phyloP scores from a whole-genome alignment of 345 rosid genomes.

The Viola odorata region DNA sequence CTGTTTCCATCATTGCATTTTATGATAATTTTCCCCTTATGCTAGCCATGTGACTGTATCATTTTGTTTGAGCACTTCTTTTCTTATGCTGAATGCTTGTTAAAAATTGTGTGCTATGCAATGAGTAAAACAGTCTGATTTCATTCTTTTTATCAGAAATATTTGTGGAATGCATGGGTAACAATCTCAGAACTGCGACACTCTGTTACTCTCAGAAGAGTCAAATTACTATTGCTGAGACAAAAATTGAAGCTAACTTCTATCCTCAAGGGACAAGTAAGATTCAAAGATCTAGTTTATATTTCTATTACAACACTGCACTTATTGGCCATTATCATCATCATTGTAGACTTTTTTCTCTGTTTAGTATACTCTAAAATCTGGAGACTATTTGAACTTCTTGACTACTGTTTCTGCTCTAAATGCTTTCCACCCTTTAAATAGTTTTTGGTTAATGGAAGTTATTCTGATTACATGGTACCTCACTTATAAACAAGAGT shows the following conservation, averaged over 20 bases:
- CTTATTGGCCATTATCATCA: background rate
- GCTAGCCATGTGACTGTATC: background rate
- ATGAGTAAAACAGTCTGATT: constrained; percentile 2
- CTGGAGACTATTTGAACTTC: background rate
- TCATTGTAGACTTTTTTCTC: too few relatives aligned
- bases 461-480: background rate
- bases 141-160: constrained; percentile 45
- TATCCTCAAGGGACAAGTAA: constrained; percentile 80
- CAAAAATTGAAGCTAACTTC: constrained; percentile 78
- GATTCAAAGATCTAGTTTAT: constrained; percentile 23
- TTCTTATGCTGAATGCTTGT: background rate
- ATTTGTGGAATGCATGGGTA: constrained; percentile 81
- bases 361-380: too few relatives aligned
- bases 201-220: constrained; percentile 69
- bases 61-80: background rate
- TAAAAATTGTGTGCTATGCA: background rate
- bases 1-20: too few relatives aligned
- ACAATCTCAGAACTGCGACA: constrained; percentile 67
- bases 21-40: too few relatives aligned
- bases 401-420: background rate
- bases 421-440: background rate
- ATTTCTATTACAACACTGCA: constrained; percentile 2
- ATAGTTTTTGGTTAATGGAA: background rate
- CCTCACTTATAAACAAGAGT: background rate
- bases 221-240: constrained; percentile 64